Conservation (phyloP, 352 stramenopile genomes). For the Phytophthora chlamydospora region DNA sequence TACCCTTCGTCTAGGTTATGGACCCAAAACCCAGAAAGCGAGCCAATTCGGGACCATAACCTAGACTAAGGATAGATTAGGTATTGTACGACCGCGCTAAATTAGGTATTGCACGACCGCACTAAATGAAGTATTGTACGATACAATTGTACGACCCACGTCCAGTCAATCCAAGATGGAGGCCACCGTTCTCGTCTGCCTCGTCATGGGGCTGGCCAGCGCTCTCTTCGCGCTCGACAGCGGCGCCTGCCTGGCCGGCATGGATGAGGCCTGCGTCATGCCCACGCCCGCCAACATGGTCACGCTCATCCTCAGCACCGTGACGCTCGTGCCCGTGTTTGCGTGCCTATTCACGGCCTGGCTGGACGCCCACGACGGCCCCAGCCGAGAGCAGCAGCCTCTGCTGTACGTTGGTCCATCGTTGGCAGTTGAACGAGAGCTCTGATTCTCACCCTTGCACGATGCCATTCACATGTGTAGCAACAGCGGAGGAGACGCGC, state of each 20-base stretch:
- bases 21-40: too few species aligned
- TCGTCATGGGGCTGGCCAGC: slow-evolving; percentile 45
- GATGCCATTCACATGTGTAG: not conserved
- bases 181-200: slow-evolving; percentile 52
- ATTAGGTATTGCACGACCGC: too few species aligned
- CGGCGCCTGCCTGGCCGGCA: slow-evolving; percentile 44
- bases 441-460: too few species aligned
- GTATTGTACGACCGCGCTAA: too few species aligned
- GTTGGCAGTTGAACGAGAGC: too few species aligned
- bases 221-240: slow-evolving; percentile 48
- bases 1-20: too few species aligned
- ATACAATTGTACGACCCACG: too few species aligned
- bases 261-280: slow-evolving; percentile 47
- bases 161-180: too few species aligned
- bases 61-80: too few species aligned
- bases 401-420: slow-evolving; percentile 36
- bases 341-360: slow-evolving; percentile 46
- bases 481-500: not conserved
- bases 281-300: slow-evolving; percentile 57
- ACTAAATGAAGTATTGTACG: too few species aligned
- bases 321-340: slow-evolving; percentile 50
- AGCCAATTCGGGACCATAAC: too few species aligned
- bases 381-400: slow-evolving; percentile 27
- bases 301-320: slow-evolving; percentile 60
- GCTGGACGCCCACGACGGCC: slow-evolving; percentile 30